A percentile compares a stretch with the other conserved stretches of the same genome.
Conservation (phyloP, 2,329 filamentous ascomycete genomes). For the Botrytis cinerea region DNA sequence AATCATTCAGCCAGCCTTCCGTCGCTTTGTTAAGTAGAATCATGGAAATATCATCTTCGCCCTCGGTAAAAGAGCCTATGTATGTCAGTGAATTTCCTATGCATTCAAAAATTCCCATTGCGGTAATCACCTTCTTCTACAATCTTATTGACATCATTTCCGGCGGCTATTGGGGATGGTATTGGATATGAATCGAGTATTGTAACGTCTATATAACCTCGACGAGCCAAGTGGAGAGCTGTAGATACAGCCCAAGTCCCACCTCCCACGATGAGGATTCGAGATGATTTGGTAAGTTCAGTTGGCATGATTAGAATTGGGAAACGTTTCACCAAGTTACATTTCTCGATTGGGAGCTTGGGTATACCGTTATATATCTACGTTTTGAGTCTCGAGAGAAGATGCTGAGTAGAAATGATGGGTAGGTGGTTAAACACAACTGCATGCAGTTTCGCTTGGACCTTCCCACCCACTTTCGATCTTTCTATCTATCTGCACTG, state of each 20-base stretch:
- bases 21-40: constrained; percentile 44
- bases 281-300: constrained; percentile 20
- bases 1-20: constrained; percentile 48
- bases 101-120: background rate
- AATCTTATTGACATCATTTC: constrained; percentile 63
- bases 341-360: background rate
- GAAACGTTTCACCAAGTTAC: background rate
- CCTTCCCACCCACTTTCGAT: background rate
- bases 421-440: background rate
- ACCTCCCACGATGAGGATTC: constrained; percentile 47
- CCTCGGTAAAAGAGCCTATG: constrained; percentile 36
- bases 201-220: constrained; percentile 51
- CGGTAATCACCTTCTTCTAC: constrained; percentile 41
- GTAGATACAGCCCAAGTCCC: constrained; percentile 48
- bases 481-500: background rate
- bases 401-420: background rate
- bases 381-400: background rate
- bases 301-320: constrained; percentile 10
- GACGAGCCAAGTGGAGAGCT: constrained; percentile 47
- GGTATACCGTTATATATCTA: background rate
- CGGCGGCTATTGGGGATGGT: constrained; percentile 50
- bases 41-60: constrained; percentile 38
- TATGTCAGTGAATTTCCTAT: constrained; percentile 14
- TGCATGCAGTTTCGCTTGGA: background rate
- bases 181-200: constrained; percentile 52